phyloP scores from a whole-genome alignment of 1,139 yeast genomes.

The Scheffersomyces segobiensis region DNA sequence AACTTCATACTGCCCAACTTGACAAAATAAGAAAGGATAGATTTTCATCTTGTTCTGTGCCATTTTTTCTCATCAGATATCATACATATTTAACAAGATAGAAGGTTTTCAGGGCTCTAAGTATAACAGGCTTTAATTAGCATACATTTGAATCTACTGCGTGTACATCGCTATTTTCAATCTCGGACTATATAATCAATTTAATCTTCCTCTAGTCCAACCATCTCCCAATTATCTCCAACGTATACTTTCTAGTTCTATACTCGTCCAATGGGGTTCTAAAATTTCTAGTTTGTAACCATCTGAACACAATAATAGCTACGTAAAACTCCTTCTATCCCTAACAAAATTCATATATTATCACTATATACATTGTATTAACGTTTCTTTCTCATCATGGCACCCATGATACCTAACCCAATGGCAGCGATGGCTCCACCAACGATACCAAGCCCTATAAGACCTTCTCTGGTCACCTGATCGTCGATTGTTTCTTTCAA shows the following conservation, averaged over 20 bases:
- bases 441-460: conserved; percentile 83
- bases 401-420: conserved; percentile 68
- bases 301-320: background rate
- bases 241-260: too few species aligned
- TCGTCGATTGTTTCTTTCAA: conserved; percentile 79
- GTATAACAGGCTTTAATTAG: background rate
- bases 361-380: conserved; percentile 4
- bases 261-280: background rate
- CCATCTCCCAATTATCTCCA: too few species aligned
- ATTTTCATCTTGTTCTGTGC: background rate
- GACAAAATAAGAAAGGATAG: background rate
- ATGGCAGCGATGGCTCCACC: conserved; percentile 77
- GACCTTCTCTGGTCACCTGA: conserved; percentile 81
- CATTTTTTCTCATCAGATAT: background rate
- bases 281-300: background rate
- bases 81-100: background rate
- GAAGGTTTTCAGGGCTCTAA: background rate
- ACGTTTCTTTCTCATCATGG: conserved; percentile 47
- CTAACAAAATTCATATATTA: background rate
- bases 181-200: too few species aligned
- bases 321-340: background rate
- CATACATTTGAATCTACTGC: too few species aligned
- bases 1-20: background rate
- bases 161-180: too few species aligned
- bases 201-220: too few species aligned